Evolutionary conservation across 176 grass and related monocot genomes (phyloP), one percentile per base, ranked within the genome.

Genomic region (Eragrostis nindensis): DNA sequence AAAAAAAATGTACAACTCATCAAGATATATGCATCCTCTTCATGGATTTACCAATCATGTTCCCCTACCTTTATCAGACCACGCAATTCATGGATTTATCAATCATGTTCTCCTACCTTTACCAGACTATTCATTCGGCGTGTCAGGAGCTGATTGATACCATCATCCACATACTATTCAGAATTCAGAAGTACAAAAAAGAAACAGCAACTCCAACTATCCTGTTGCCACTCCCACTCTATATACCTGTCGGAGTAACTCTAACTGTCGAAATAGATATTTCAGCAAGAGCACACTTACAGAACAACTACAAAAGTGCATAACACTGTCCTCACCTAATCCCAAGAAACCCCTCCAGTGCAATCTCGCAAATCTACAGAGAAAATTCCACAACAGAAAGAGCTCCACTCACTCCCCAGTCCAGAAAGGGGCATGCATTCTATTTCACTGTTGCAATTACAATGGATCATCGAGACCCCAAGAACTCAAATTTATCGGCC

Each of bases 151-250:
- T 62, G 21, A 50, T 17, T 7, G 27, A 69, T 44, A 69, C 11
- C 81, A 84, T 65, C 44, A 71, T 62, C 62, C 73, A 72, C 21
- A 19, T 15, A 44, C 19, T 64, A 63, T 70, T 69, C 54, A 27
- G 26, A 27, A 61, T 27, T 47, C 25, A 29, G 19, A 54, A 48
- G 39, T 21, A 25, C 46, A 57, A 56, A 80, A 80, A 55, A 46
- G 17, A 85, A 19, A 81, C 32, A 17, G 4, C 26, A 63, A 15
- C 15, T n/a, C 10, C 13, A 80, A 32, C 62, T 68, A 32, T 81
- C 25, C 7, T 63, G 24, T 45, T 24, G 2, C 44, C 36, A 66
- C 36, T 36, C 59, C 60, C 36, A 66, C 46, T 45, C 59, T 61
- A 55, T 25, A 71, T 13, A 45, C 65, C 3, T 10, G 70, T 71